Evolutionary conservation across 1,139 yeast genomes (phyloP).

Genomic region (Komagataea norvegica): DNA sequence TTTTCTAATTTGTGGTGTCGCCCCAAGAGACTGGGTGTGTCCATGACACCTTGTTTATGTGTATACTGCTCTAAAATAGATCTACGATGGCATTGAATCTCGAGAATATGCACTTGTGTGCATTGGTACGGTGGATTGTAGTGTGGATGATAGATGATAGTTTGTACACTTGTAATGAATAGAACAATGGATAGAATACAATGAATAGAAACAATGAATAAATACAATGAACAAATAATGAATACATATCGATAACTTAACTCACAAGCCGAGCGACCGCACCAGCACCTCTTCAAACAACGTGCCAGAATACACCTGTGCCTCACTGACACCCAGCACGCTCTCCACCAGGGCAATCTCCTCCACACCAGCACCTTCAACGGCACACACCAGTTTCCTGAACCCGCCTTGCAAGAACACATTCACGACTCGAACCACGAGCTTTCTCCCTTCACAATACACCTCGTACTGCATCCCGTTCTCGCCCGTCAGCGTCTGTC

Average conservation of each 20-base stretch:
- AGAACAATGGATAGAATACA: background rate
- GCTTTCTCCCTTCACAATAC: conserved; percentile 27
- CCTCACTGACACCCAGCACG: conserved; percentile 1
- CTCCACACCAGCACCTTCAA: conserved; percentile 30
- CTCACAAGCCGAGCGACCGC: conserved; percentile 3
- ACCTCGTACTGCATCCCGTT: conserved; percentile 60
- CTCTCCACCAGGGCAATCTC: conserved; percentile 4
- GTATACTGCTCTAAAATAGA: no score
- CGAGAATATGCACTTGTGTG: no score
- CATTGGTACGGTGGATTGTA: no score
- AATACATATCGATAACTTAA: no score
- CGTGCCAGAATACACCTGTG: background rate
- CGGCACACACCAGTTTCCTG: conserved; percentile 63
- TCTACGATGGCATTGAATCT: no score
- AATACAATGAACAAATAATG: no score
- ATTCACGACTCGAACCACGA: conserved; percentile 55
- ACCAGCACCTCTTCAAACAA: conserved; percentile 4
- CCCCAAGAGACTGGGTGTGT: no score
- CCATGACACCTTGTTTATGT: no score
- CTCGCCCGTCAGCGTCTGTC: conserved; percentile 74
- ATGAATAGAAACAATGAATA: background rate
- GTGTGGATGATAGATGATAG: no score
- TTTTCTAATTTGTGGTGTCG: no score
- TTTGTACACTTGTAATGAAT: no score
- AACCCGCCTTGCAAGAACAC: conserved; percentile 71